Percentiles rank a stretch among this genome's conserved stretches.
These are phyloP conservation scores for Pyricularia sp. DNA, from an alignment of 2,329 filamentous ascomycete genomes.

Conservation along the genomic window DNA sequence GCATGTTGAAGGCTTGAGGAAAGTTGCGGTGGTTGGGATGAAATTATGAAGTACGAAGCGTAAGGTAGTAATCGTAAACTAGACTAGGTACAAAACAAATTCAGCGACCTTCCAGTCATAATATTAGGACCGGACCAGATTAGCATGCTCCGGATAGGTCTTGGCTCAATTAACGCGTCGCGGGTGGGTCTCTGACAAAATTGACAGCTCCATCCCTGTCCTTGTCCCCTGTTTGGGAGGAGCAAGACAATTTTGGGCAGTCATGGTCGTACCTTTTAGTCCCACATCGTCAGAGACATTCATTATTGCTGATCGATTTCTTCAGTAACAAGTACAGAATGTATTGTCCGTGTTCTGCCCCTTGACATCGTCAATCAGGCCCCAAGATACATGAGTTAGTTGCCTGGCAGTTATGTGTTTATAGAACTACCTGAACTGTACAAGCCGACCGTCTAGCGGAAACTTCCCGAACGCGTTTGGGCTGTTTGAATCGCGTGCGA, in stretches of 20 bases:
- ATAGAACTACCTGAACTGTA: background rate
- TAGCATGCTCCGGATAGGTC: background rate
- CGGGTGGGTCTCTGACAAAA: background rate
- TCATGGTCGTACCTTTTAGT: background rate
- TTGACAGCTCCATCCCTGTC: background rate
- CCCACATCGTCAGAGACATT: background rate
- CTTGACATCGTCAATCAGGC: background rate
- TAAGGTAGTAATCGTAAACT: too few species aligned
- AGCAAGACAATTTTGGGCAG: background rate
- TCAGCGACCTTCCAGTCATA: too few species aligned
- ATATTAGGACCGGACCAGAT: too few species aligned
- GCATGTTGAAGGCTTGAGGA: conserved; percentile 27
- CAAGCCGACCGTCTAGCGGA: background rate
- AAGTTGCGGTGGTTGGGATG: background rate
- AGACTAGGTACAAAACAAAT: too few species aligned
- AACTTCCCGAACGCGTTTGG: background rate
- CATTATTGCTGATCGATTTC: background rate
- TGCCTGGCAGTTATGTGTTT: background rate
- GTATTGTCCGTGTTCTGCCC: too few species aligned
- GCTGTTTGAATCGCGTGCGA: background rate
- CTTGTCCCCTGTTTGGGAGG: background rate
- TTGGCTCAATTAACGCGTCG: background rate
- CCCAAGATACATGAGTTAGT: background rate
- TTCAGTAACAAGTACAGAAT: too few species aligned
- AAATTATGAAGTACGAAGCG: too few species aligned